These are phyloP conservation scores for Emiliania huxleyi DNA, from an alignment of 78 protist genomes.

Conservation along the genomic window DNA sequence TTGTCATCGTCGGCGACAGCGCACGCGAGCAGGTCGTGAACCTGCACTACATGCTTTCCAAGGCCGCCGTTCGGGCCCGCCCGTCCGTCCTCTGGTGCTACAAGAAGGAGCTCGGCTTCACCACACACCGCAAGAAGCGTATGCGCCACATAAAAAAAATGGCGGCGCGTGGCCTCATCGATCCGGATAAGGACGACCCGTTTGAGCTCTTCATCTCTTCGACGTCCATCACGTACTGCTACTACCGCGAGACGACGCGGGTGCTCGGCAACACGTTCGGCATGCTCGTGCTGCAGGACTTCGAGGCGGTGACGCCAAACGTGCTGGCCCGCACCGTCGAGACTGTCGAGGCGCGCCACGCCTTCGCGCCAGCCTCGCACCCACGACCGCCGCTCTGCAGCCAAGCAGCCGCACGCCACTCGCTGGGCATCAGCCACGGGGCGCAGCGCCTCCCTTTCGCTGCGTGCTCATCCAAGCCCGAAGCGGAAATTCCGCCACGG, in stretches of 20 bases:
- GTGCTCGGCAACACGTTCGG: slow-evolving; percentile 98
- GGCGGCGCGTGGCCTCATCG: slow-evolving; percentile 65
- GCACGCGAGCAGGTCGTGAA: slow-evolving; percentile 72
- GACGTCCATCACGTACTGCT: slow-evolving; percentile 75
- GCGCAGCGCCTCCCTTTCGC: no score
- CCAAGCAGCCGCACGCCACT: no score
- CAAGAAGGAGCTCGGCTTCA: slow-evolving; percentile 79
- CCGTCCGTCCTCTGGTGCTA: slow-evolving; percentile 98
- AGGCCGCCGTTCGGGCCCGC: slow-evolving; percentile 74
- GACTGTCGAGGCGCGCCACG: slow-evolving; percentile 96
- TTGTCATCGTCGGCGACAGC: slow-evolving; percentile 90
- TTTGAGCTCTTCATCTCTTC: slow-evolving; percentile 93
- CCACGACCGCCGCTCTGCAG: neutral
- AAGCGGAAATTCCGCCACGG: no score
- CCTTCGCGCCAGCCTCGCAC: no score
- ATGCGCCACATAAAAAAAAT: slow-evolving; percentile 58
- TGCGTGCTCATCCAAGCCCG: no score
- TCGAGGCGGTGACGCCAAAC: slow-evolving; percentile 98
- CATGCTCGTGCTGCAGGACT: slow-evolving; percentile 96
- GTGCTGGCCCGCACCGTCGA: slow-evolving; percentile 97
- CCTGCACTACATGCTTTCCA: slow-evolving; percentile 92
- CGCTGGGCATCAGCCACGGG: no score
- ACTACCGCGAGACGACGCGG: slow-evolving; percentile 95
- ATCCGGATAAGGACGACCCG: slow-evolving; percentile 77
- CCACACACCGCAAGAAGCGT: slow-evolving; percentile 59